Conservation (phyloP, 805 yeast species). For the Suhomyces sp. region DNA sequence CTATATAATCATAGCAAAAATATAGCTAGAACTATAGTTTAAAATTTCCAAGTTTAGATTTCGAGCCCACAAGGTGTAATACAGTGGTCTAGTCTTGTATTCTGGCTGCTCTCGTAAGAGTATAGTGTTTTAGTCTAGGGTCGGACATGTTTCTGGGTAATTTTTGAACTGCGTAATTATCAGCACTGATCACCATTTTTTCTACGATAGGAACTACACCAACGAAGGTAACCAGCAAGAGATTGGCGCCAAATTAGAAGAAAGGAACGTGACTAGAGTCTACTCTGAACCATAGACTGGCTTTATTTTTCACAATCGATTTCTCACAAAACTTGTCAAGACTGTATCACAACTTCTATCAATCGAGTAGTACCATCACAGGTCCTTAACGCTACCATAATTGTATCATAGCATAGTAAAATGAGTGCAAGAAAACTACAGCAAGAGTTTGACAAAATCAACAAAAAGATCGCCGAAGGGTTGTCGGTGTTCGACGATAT, state of each 20-base stretch:
- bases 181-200: slow-evolving; percentile 3
- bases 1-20: not conserved
- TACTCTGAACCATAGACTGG: not conserved
- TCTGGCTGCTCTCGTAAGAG: not conserved
- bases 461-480: slow-evolving; percentile 88
- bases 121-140: not conserved
- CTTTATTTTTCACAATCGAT: not conserved
- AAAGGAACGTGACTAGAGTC: slow-evolving; percentile 32
- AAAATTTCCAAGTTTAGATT: not conserved
- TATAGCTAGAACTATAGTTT: no score
- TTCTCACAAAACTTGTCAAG: not conserved
- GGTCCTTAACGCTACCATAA: no score
- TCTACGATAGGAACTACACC: slow-evolving; percentile 2
- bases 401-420: not conserved
- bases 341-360: not conserved
- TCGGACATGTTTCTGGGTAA: not conserved
- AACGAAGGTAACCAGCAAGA: slow-evolving; percentile 25
- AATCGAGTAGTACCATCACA: not conserved
- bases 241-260: slow-evolving; percentile 71
- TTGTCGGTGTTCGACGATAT: slow-evolving; percentile 78
- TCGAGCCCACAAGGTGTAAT: not conserved
- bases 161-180: not conserved
- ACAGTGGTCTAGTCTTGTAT: not conserved
- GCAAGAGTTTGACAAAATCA: slow-evolving; percentile 88
- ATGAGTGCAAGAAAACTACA: slow-evolving; percentile 47